Percentiles rank a stretch among this genome's conserved stretches.
Evolutionary conservation across 2,329 filamentous ascomycete species (phyloP).

Genomic region (Ilyonectria mors-panacis): DNA sequence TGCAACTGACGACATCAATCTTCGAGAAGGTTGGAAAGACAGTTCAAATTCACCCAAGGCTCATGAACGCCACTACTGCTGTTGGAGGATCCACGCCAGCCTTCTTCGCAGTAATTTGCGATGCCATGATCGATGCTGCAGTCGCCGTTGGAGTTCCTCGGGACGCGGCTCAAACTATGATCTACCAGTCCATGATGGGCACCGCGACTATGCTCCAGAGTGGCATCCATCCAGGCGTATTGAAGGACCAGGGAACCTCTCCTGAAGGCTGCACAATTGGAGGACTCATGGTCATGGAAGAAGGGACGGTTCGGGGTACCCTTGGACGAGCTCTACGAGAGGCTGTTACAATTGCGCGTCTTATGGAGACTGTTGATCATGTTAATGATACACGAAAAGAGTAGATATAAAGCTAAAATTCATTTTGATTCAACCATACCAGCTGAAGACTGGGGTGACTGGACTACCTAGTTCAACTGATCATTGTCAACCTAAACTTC

Average conservation of each 20-base stretch:
- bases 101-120: constrained; percentile 71
- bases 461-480: too few species aligned
- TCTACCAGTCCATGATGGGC: constrained; percentile 72
- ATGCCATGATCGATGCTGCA: constrained; percentile 71
- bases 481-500: too few species aligned
- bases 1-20: constrained; percentile 58
- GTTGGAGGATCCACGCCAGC: constrained; percentile 73
- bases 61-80: constrained; percentile 72
- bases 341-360: constrained; percentile 61
- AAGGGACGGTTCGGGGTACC: constrained; percentile 65
- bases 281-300: constrained; percentile 72
- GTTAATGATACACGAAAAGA: constrained; percentile 57
- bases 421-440: not conserved
- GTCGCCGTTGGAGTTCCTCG: constrained; percentile 73
- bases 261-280: constrained; percentile 74
- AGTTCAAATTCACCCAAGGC: constrained; percentile 63
- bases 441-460: too few species aligned
- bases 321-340: constrained; percentile 61
- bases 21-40: constrained; percentile 70
- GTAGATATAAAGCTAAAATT: not conserved
- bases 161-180: constrained; percentile 70
- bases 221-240: constrained; percentile 69
- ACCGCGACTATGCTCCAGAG: constrained; percentile 66
- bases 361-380: constrained; percentile 57
- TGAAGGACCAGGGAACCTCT: constrained; percentile 71